phyloP scores from a whole-genome alignment of 352 stramenopile genomes.

The Globisporangium heterothallicum region DNA sequence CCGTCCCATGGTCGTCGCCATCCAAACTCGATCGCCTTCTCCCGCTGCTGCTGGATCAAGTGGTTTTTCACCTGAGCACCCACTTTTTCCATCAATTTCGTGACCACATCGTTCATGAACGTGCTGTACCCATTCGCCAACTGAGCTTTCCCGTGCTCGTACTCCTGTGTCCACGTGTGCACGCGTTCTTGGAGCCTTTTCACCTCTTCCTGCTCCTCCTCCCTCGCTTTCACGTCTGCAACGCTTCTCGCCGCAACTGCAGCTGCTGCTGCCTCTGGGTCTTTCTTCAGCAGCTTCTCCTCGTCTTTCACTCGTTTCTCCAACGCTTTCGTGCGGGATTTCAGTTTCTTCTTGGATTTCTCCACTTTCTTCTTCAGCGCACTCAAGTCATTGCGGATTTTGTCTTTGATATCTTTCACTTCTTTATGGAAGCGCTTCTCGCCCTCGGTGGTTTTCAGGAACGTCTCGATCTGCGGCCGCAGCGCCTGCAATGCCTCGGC shows the following conservation, averaged over 20 bases:
- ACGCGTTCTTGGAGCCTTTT: constrained; percentile 36
- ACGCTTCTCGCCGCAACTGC: constrained; percentile 18
- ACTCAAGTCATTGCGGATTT: constrained; percentile 32
- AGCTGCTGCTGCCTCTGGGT: neutral
- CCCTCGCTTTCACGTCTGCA: constrained; percentile 27
- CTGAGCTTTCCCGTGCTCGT: constrained; percentile 32
- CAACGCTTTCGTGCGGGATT: constrained; percentile 16
- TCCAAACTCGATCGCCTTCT: constrained; percentile 52
- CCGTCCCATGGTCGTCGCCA: constrained; percentile 66
- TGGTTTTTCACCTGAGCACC: constrained; percentile 42
- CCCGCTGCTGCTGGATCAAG: constrained; percentile 53
- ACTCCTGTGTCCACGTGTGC: constrained; percentile 31
- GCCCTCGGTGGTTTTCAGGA: constrained; percentile 47
- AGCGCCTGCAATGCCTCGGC: constrained; percentile 38
- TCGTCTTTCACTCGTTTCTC: constrained; percentile 17
- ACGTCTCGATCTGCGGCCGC: constrained; percentile 50
- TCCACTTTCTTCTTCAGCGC: constrained; percentile 36
- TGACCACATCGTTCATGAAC: constrained; percentile 59
- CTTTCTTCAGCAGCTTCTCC: constrained; percentile 17
- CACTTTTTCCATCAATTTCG: constrained; percentile 44
- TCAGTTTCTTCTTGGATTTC: constrained; percentile 21
- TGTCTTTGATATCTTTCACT: constrained; percentile 37
- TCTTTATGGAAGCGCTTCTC: constrained; percentile 65
- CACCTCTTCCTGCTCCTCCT: constrained; percentile 31
- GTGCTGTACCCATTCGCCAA: constrained; percentile 45